phyloP scores from a whole-genome alignment of 805 yeast species.

The Blastobotrys americana region DNA sequence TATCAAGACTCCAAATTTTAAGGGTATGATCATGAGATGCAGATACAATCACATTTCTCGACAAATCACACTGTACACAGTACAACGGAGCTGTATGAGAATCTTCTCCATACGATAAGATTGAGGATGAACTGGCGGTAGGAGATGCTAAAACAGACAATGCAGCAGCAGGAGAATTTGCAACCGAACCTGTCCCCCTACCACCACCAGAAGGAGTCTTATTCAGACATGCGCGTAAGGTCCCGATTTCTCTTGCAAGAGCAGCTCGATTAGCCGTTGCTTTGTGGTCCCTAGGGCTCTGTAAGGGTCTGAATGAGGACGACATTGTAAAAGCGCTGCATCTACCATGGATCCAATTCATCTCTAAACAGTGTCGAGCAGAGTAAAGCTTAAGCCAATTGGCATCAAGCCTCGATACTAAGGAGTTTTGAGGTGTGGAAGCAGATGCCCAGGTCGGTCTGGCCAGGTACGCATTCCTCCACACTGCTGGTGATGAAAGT shows the following conservation, averaged over 20 bases:
- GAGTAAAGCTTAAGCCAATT: conserved; percentile 7
- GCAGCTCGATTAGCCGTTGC: not conserved
- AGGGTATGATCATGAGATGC: conserved; percentile 50
- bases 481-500: conserved; percentile 14
- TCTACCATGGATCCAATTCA: conserved; percentile 10
- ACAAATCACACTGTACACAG: conserved; percentile 59
- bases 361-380: conserved; percentile 6
- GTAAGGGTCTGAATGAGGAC: not conserved
- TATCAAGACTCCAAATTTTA: conserved; percentile 30
- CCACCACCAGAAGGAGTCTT: not conserved
- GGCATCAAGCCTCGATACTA: not conserved
- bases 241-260: not conserved
- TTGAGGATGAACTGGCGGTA: no score
- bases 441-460: not conserved
- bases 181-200: no score
- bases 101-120: conserved; percentile 8
- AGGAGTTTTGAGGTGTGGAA: not conserved
- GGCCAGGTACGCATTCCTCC: conserved; percentile 19
- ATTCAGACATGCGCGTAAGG: no score
- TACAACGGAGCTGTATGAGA: conserved; percentile 74
- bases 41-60: conserved; percentile 55
- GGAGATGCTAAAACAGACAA: not conserved
- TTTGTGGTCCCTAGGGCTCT: not conserved
- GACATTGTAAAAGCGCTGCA: conserved; percentile 1
- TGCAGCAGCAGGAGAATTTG: no score